phyloP scores from a whole-genome alignment of 108 stramenopile genomes.

The Nitzschia sp. region DNA sequence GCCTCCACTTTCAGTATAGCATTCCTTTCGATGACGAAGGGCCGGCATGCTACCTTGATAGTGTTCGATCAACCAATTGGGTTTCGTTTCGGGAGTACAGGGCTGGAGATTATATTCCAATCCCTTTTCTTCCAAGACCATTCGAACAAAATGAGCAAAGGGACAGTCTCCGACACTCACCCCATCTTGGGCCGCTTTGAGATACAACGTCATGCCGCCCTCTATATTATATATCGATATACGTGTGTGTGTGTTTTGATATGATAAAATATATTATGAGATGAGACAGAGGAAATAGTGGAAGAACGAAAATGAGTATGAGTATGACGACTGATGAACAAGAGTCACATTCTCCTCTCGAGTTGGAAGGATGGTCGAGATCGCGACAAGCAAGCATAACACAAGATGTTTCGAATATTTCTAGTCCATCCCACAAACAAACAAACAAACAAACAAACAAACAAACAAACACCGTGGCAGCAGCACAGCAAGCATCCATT shows the following conservation, averaged over 20 bases:
- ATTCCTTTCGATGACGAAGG: conserved; percentile 79
- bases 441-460: too few species aligned
- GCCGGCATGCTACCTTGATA: conserved; percentile 85
- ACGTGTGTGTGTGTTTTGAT: not conserved
- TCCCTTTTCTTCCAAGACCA: conserved; percentile 77
- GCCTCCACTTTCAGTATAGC: conserved; percentile 78
- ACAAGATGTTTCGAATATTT: too few species aligned
- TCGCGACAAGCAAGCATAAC: too few species aligned
- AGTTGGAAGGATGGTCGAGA: too few species aligned
- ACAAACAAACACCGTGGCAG: too few species aligned
- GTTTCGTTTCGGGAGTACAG: conserved; percentile 61
- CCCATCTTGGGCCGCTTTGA: conserved; percentile 77
- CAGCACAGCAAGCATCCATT: too few species aligned
- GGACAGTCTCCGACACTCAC: conserved; percentile 81
- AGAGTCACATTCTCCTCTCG: too few species aligned
- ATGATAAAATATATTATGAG: too few species aligned
- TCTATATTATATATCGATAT: too few species aligned
- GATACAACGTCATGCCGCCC: conserved; percentile 80
- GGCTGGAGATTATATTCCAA: conserved; percentile 75
- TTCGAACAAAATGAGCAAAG: conserved; percentile 79
- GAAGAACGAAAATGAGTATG: conserved; percentile 11
- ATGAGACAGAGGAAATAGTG: not conserved
- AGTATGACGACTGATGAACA: too few species aligned
- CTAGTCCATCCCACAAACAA: too few species aligned
- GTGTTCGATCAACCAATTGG: conserved; percentile 76